Evolutionary conservation across 192 early-diverging fungal genomes (phyloP), one percentile per base, ranked within the genome.

Genomic region (Globomyces pollinis-pini): DNA sequence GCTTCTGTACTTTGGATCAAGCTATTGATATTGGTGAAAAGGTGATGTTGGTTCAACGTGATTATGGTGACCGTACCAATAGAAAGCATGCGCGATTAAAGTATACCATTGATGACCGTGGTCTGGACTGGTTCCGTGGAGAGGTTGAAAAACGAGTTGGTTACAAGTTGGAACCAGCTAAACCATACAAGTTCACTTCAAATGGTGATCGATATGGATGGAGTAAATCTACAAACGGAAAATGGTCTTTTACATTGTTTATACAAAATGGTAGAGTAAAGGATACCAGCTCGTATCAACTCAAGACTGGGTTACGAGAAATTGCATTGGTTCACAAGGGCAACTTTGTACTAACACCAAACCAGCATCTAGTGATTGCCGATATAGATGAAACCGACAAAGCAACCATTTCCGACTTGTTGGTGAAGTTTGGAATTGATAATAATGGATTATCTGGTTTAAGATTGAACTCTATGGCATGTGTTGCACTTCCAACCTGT

Each of bases 81-180:
- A 88, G 94, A 69, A 94, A 94, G 80, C 94, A 97, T 76, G 94
- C 94, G 9, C 88, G 94, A 51, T 73, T 97, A 47, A 97, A 97
- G 88, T 97, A 97, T 79, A 97, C 94, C 32, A 91, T 97, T 61
- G 94, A 97, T 62, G 91, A 94, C 74, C 85, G 88, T 60, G 88
- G 92, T 43, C 69, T 97, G 57, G 86, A 87, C 56, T 97, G 91
- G 87, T 93, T 94, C 84, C 79, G 84, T 61, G 69, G 58, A 32
- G 87, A 95, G 67, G 83, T 97, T 23, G 92, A 94, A 71, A 63
- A 66, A 42, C 84, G 89, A 28, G 69, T 90, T 38, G 91, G 92
- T 33, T 88, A 76, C 75, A 77, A 67, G 21, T 66, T 97, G 12
- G 77, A 83, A 57, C 61, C 75, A 12, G 64, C 85, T 12, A 78